Evolutionary conservation across 805 yeast genomes (phyloP).

Genomic region (Suhomyces faveliae): DNA sequence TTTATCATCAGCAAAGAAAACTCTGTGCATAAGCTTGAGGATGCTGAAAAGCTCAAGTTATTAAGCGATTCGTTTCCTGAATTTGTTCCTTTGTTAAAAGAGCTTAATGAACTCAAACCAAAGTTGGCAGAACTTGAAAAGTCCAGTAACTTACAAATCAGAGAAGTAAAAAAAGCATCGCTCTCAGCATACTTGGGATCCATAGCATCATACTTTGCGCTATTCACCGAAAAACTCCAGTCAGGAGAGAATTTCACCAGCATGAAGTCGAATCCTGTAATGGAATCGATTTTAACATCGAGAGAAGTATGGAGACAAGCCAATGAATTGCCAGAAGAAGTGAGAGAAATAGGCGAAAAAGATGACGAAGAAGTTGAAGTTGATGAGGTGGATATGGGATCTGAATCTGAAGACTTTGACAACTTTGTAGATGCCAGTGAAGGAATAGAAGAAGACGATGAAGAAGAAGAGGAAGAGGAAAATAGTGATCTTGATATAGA

Average conservation of each 20-base stretch:
- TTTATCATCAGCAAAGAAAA: constrained; percentile 14
- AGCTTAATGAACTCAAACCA: constrained; percentile 46
- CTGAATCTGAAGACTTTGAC: constrained; percentile 15
- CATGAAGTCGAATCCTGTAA: constrained; percentile 85
- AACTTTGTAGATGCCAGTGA: constrained; percentile 19
- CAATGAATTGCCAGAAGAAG: constrained; percentile 42
- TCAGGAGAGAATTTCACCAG: constrained; percentile 51
- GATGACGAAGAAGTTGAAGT: constrained; percentile 16
- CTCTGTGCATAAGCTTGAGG: constrained; percentile 39
- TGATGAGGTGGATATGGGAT: background rate
- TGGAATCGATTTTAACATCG: constrained; percentile 79
- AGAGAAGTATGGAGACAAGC: constrained; percentile 92
- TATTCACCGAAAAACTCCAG: constrained; percentile 57
- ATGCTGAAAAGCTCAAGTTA: constrained; percentile 50
- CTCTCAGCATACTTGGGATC: constrained; percentile 77
- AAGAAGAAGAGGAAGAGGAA: constrained; percentile 17
- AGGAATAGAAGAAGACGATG: constrained; percentile 21
- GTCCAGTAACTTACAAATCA: constrained; percentile 15
- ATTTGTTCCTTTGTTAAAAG: constrained; percentile 71
- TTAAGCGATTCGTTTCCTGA: constrained; percentile 76
- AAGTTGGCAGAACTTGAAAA: constrained; percentile 29
- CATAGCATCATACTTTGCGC: constrained; percentile 72
- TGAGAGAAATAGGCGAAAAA: constrained; percentile 7
- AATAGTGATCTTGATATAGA: constrained; percentile 51
- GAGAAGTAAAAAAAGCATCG: constrained; percentile 60